phyloP scores from a whole-genome alignment of 2,329 filamentous ascomycete genomes.

The Sporothrix luriei region DNA sequence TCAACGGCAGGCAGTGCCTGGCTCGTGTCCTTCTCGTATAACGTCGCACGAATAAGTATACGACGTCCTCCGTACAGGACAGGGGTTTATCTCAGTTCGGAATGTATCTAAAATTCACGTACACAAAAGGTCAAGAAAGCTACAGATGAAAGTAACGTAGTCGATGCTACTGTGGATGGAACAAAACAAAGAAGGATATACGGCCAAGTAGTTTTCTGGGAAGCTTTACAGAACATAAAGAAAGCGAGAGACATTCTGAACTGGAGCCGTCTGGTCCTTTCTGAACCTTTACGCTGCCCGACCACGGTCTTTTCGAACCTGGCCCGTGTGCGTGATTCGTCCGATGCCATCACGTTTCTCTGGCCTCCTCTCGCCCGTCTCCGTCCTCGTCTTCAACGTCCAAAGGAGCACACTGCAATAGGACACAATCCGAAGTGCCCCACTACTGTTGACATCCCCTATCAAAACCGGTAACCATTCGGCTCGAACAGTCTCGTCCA shows the following conservation, averaged over 20 bases:
- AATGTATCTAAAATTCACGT: neutral
- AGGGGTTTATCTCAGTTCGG: neutral
- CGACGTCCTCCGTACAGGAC: neutral
- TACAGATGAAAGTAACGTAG: neutral
- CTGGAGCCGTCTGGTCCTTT: neutral
- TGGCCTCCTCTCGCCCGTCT: neutral
- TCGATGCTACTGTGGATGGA: neutral
- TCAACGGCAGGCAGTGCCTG: neutral
- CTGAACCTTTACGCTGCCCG: neutral
- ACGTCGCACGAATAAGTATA: neutral
- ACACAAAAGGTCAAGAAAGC: too few species aligned
- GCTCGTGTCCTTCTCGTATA: slow-evolving; percentile 9
- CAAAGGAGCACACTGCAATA: neutral
- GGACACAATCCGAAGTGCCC: neutral
- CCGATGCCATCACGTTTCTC: neutral
- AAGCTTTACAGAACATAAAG: neutral
- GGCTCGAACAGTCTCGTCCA: neutral
- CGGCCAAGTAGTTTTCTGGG: neutral
- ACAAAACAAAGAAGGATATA: neutral
- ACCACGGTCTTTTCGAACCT: too few species aligned
- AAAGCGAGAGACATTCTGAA: neutral
- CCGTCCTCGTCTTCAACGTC: neutral
- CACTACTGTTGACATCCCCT: too few species aligned
- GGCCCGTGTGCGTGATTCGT: too few species aligned
- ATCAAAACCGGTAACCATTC: too few species aligned